Evolutionary conservation across 345 rosid genomes (phyloP).

Genomic region (Angophora floribunda): DNA sequence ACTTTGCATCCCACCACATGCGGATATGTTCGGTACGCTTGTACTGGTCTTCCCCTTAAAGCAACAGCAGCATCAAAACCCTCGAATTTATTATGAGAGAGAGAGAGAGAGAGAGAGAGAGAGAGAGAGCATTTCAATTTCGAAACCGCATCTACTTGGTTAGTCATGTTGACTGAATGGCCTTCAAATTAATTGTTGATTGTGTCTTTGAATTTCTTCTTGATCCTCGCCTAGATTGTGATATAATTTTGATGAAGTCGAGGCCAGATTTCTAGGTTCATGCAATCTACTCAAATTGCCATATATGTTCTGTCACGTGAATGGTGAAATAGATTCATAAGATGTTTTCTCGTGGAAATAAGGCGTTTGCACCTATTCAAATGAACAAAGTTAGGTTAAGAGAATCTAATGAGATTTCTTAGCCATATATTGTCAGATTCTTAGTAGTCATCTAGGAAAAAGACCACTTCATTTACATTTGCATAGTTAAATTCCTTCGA

Average conservation of each 20-base stretch:
- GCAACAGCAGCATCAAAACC: background rate
- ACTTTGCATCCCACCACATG: background rate
- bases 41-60: background rate
- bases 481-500: background rate
- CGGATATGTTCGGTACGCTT: background rate
- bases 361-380: background rate
- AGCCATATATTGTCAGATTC: background rate
- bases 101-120: background rate
- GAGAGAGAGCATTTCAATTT: background rate
- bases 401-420: background rate
- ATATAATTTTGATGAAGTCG: background rate
- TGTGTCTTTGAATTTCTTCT: background rate
- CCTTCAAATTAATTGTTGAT: background rate
- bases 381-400: background rate
- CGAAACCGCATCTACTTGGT: background rate
- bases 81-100: background rate
- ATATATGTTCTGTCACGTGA: background rate
- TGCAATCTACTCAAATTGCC: background rate
- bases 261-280: background rate
- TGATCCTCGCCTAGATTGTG: background rate
- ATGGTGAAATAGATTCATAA: background rate
- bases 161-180: background rate
- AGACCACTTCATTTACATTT: background rate
- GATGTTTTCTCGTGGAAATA: background rate
- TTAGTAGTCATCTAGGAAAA: background rate